Conservation (phyloP, 345 rosid genomes). For the Eucalyptus cloeziana region DNA sequence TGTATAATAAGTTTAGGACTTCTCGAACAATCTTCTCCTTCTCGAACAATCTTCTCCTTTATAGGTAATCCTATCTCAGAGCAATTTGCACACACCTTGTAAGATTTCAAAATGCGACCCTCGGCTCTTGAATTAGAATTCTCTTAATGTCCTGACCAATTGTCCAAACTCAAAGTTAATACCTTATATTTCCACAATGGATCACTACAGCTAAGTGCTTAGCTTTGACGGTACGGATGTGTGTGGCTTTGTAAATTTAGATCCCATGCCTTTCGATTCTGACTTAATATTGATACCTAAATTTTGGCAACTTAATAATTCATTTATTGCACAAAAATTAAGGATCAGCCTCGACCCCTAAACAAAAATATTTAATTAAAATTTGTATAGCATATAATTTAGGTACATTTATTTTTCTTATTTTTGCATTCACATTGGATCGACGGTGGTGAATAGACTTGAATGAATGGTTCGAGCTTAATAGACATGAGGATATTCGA, state of each 20-base stretch:
- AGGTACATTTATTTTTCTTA: too few species aligned
- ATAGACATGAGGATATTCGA: too few species aligned
- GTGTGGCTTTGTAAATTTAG: not conserved
- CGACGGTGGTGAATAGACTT: too few species aligned
- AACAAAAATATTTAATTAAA: too few species aligned
- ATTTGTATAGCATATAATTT: too few species aligned
- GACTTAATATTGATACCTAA: too few species aligned
- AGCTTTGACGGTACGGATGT: not conserved
- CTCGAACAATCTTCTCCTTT: not conserved
- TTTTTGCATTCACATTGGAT: too few species aligned
- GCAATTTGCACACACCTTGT: not conserved
- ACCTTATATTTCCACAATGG: not conserved
- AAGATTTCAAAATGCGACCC: not conserved
- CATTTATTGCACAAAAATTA: too few species aligned
- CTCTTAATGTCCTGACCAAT: not conserved
- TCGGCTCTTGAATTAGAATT: not conserved
- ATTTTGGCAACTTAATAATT: too few species aligned
- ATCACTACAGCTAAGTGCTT: not conserved
- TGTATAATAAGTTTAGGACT: too few species aligned
- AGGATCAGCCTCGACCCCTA: rapidly evolving
- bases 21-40: too few species aligned
- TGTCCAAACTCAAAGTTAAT: not conserved
- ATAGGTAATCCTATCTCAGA: not conserved
- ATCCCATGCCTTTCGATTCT: not conserved
- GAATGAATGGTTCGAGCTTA: too few species aligned